Evolutionary conservation across 306 rosid species (phyloP), one percentile per base, ranked within the genome.

Genomic region (Lathyrus tuberosus): DNA sequence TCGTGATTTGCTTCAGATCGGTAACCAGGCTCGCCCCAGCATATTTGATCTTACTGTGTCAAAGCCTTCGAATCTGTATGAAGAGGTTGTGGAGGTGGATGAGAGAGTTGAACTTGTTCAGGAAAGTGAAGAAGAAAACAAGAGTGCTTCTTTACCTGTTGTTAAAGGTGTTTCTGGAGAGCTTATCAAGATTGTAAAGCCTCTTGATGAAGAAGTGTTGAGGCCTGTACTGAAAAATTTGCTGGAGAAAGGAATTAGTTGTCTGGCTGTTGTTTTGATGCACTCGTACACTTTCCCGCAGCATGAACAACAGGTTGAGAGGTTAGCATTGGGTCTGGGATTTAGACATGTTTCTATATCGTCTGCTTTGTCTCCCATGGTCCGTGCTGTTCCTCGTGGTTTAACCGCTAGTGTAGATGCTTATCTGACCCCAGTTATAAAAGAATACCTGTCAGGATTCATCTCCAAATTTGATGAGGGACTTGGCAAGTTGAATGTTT

Each of bases 341-440:
- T 93, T 93, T 57, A 85, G 73, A 66, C 97, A 93, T 81, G 96
- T 93, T 78, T 93, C 98, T 53, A 76, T 88, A 60, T 93, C 98
- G 48, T 93, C 97, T 54, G 88, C 94, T 67, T 84, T 93, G 87
- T 85, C 97, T 66, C 98, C 97, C 74, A 93, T 93, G 98, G 91
- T 90, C 51, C 93, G 96, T 75, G 96, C 86, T 61, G 97, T 93
- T 70, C 98, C 98, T 62, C 96, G 98, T 14, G 98, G 98, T 73
- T 81, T 93, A 67, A 93, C 96, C 6, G 97, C 98, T 43, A 87
- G 89, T 65, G 98, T 93, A 37, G 98, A 93, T 85, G 98, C 98
- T 33, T 93, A 90, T 75, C 80, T 93, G 85, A 93, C 94, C 20
- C 98, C 98, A n/a, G 90, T 93, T 66, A 90, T 93, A 62, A 93